Evolutionary conservation across 148 eudicot genomes (phyloP).

Genomic region (Hydrangea macrophylla): DNA sequence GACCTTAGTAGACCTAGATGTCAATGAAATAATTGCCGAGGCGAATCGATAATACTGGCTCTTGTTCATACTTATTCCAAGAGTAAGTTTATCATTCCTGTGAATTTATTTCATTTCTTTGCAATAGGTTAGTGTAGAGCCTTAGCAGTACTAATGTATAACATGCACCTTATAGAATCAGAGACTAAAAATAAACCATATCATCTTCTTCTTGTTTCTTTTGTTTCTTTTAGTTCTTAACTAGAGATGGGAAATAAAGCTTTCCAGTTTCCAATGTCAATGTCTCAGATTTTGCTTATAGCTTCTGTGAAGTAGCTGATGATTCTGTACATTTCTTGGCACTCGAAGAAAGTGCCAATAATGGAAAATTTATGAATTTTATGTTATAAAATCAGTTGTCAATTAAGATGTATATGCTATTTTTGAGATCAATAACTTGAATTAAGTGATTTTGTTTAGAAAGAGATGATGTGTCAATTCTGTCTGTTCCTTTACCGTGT

Average conservation of each 20-base stretch:
- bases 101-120: background rate
- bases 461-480: no score
- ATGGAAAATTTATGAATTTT: no score
- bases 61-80: slow-evolving; percentile 3
- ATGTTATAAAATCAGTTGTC: no score
- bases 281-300: no score
- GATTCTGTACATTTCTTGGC: background rate
- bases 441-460: no score
- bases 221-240: background rate
- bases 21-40: slow-evolving; percentile 49
- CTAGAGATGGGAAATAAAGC: background rate
- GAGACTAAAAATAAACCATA: no score
- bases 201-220: background rate
- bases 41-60: slow-evolving; percentile 24
- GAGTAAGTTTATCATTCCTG: slow-evolving; percentile 1
- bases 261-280: background rate
- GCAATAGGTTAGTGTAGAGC: background rate
- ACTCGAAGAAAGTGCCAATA: no score
- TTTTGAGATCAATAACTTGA: no score
- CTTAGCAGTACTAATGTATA: background rate
- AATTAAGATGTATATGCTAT: no score
- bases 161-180: background rate
- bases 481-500: no score
- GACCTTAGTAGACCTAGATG: slow-evolving; percentile 69
- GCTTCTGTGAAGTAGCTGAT: background rate